Percentiles rank a stretch among this genome's conserved stretches.
Conservation (phyloP, 176 grass and related monocot genomes). For the Chrysopogon serrulatus region DNA sequence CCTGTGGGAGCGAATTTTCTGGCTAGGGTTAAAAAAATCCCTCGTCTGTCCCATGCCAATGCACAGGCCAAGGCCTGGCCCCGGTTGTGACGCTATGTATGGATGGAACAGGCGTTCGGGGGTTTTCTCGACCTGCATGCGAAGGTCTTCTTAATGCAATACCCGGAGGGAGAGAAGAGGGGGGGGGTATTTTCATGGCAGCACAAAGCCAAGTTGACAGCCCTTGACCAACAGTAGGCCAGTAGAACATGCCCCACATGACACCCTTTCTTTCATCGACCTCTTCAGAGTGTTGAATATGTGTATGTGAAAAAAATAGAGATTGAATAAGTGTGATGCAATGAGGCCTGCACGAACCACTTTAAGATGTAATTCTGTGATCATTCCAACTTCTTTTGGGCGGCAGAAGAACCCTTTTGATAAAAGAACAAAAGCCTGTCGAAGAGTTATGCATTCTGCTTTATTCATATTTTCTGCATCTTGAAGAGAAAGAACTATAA, state of each 20-base stretch:
- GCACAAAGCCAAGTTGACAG: background rate
- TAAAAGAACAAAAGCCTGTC: slow-evolving; percentile 77
- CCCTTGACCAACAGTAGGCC: background rate
- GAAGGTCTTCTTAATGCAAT: no score
- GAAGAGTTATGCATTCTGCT: slow-evolving; percentile 87
- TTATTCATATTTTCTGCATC: slow-evolving; percentile 69
- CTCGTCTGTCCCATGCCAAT: no score
- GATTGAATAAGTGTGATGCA: slow-evolving; percentile 13
- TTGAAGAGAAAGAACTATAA: slow-evolving; percentile 85
- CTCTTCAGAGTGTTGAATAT: background rate
- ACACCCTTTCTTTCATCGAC: background rate
- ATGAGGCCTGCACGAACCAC: slow-evolving; percentile 62
- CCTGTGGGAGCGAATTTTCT: no score
- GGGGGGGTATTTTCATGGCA: background rate
- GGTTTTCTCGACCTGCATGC: no score
- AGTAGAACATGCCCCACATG: background rate
- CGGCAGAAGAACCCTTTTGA: slow-evolving; percentile 90
- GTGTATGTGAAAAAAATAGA: background rate
- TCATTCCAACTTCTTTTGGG: slow-evolving; percentile 84
- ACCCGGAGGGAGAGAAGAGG: no score
- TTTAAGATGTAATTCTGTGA: slow-evolving; percentile 88
- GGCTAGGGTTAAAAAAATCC: no score
- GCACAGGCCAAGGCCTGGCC: no score
- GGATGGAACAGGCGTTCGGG: no score
- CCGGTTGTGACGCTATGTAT: no score